Percentiles rank a stretch among this genome's conserved stretches.
Conservation (phyloP, 2,329 filamentous ascomycete genomes). For the Rutstroemia sp. region DNA sequence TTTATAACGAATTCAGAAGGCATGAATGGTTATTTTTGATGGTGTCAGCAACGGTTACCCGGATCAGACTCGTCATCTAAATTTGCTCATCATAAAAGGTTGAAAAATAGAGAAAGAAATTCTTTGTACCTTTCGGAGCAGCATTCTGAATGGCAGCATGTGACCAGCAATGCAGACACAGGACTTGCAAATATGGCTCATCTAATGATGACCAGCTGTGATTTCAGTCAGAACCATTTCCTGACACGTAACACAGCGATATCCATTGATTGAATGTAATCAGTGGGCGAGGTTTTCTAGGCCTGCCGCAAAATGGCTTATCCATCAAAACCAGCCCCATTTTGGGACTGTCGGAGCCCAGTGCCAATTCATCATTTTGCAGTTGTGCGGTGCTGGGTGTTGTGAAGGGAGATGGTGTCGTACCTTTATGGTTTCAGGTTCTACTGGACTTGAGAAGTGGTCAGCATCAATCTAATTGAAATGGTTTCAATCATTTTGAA, state of each 20-base stretch:
- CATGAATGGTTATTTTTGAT: slow-evolving; percentile 67
- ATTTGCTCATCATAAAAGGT: slow-evolving; percentile 40
- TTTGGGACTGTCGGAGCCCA: slow-evolving; percentile 75
- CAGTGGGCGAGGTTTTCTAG: slow-evolving; percentile 99
- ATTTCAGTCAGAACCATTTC: slow-evolving; percentile 1
- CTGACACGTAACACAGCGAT: neutral
- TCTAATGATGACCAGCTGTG: neutral
- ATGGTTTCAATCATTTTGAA: slow-evolving; percentile 4
- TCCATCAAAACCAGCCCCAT: slow-evolving; percentile 57
- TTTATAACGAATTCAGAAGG: slow-evolving; percentile 35
- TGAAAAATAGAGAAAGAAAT: slow-evolving; percentile 11
- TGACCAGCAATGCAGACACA: no score
- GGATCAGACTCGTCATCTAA: slow-evolving; percentile 75
- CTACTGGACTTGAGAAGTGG: neutral
- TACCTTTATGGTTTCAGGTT: slow-evolving; percentile 13
- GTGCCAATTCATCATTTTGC: slow-evolving; percentile 80
- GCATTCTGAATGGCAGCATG: neutral
- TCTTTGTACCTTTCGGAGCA: slow-evolving; percentile 12
- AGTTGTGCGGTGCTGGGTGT: slow-evolving; percentile 11
- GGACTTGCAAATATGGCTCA: no score
- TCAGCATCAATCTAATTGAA: neutral
- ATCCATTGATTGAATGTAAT: slow-evolving; percentile 34
- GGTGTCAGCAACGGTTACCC: slow-evolving; percentile 66
- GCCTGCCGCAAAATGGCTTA: slow-evolving; percentile 90
- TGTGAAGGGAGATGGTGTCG: neutral